Conservation (phyloP, 352 stramenopile species). For the Aphanomyces euteiches region DNA sequence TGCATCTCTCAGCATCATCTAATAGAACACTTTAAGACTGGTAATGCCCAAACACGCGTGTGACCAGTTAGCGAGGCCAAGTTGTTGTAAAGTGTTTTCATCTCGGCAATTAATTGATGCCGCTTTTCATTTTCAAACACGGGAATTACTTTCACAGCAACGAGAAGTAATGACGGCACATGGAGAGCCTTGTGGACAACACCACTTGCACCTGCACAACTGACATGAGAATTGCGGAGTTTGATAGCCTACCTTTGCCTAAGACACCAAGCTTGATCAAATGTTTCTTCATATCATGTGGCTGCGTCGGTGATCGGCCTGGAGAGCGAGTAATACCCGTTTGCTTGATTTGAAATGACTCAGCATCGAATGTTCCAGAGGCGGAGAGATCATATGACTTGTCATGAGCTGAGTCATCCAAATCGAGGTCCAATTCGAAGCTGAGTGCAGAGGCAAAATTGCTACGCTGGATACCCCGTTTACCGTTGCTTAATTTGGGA, state of each 20-base stretch:
- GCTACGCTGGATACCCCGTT: conserved; percentile 68
- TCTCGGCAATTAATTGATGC: conserved; percentile 81
- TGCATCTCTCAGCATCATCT: conserved; percentile 28
- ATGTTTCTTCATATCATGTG: conserved; percentile 46
- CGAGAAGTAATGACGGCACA: conserved; percentile 81
- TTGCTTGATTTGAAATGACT: conserved; percentile 81
- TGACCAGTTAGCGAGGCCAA: conserved; percentile 62
- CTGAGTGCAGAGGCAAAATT: conserved; percentile 59
- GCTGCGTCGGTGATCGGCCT: conserved; percentile 28
- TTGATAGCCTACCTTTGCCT: conserved; percentile 37
- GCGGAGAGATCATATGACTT: conserved; percentile 77
- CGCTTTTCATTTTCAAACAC: conserved; percentile 88
- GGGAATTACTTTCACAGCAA: conserved; percentile 88
- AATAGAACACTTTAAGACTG: conserved; percentile 34
- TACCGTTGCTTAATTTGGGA: conserved; percentile 38
- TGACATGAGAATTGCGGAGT: not conserved
- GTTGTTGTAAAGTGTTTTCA: conserved; percentile 85
- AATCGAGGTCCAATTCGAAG: conserved; percentile 71
- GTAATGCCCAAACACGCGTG: conserved; percentile 35
- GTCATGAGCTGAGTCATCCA: conserved; percentile 55
- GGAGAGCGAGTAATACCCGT: conserved; percentile 67
- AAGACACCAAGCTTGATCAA: conserved; percentile 79
- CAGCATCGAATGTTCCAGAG: conserved; percentile 75
- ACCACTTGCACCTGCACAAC: conserved; percentile 60
- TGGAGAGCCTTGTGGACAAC: conserved; percentile 88